Evolutionary conservation across 305 asterid genomes (phyloP), one percentile per base, ranked within the genome.

Genomic region (Nicotiana rustica): DNA sequence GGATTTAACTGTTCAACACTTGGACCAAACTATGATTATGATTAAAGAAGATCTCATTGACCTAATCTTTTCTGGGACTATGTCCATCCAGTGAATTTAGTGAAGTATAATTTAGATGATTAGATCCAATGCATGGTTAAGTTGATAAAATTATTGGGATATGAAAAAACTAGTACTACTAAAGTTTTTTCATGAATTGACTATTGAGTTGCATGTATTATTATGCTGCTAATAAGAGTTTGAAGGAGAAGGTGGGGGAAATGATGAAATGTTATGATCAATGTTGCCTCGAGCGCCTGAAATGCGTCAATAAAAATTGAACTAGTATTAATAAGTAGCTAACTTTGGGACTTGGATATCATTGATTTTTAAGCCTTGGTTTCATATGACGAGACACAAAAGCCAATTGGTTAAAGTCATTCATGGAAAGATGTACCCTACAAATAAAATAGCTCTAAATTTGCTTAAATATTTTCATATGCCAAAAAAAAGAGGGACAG

Each of bases 121-220:
- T 52, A 65, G 47, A 75, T 75, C 47, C 79, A 75, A 75, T 75
- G 47, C 65, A 75, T 75, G 65, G 79, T 49, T 75, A 67, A 41
- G 52, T 13, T 21, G 79, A 47, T 73, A 66, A 66, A 81, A 87
- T 86, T 66, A 84, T 88, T 81, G 90, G 91, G 90, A 91, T 88
- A 85, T 84, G 44, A 61, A 65, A 75, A 49, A 35, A 44, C 71
- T 65, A 25, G 59, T 59, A 9, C 10, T 38, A 19, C 19, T 71
- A 71, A 71, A 47, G 19, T 5, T 59, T 71, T 71, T 41, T 9
- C 9, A 56, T 44, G 14, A 47, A 71, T 71, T 71, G 25, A 41
- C 49, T 41, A 41, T 70, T 41, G 31, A 21, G 67, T 61, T 80
- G 59, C 80, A 81, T 84, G 83, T 81, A 73, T 66, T 76, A 35